These are phyloP conservation scores for Theileria sp. DNA, from an alignment of 169 alveolate species.

Conservation along the genomic window DNA sequence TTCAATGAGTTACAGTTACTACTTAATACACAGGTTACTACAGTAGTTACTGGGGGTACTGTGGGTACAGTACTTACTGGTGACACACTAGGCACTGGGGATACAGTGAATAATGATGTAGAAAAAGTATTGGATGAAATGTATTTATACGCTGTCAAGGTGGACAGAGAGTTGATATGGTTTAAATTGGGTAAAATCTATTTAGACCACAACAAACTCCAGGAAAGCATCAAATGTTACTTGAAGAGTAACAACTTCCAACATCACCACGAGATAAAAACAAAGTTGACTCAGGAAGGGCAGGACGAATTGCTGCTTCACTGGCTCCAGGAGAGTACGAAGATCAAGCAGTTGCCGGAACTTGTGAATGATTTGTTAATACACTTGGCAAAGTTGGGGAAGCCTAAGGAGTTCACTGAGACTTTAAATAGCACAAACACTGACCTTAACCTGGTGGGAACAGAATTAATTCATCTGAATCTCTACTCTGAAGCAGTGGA, in stretches of 20 bases:
- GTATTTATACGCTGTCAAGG: constrained; percentile 70
- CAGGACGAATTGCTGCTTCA: constrained; percentile 11
- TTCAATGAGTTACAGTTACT: constrained; percentile 47
- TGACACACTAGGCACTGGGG: not conserved
- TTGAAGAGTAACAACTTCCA: constrained; percentile 90
- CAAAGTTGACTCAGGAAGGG: constrained; percentile 17
- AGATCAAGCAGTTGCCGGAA: constrained; percentile 57
- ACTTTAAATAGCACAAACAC: constrained; percentile 50
- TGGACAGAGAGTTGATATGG: constrained; percentile 88
- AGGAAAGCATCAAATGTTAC: constrained; percentile 93
- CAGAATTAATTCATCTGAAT: constrained; percentile 76
- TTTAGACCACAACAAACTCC: constrained; percentile 80
- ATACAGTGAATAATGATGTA: not conserved
- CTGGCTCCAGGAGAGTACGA: constrained; percentile 45
- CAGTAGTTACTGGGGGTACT: constrained; percentile 66
- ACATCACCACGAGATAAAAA: constrained; percentile 74
- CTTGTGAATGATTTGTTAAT: constrained; percentile 68
- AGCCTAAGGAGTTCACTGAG: constrained; percentile 52
- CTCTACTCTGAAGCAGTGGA: constrained; percentile 89
- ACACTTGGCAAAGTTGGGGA: constrained; percentile 63
- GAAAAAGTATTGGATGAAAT: constrained; percentile 29
- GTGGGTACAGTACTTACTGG: not conserved
- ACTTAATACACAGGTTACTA: not conserved
- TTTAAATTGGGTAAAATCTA: constrained; percentile 94
- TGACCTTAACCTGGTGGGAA: constrained; percentile 70